These are phyloP conservation scores for Steccherinum ochraceum DNA, from an alignment of 768 basidiomycete species.

Conservation along the genomic window DNA sequence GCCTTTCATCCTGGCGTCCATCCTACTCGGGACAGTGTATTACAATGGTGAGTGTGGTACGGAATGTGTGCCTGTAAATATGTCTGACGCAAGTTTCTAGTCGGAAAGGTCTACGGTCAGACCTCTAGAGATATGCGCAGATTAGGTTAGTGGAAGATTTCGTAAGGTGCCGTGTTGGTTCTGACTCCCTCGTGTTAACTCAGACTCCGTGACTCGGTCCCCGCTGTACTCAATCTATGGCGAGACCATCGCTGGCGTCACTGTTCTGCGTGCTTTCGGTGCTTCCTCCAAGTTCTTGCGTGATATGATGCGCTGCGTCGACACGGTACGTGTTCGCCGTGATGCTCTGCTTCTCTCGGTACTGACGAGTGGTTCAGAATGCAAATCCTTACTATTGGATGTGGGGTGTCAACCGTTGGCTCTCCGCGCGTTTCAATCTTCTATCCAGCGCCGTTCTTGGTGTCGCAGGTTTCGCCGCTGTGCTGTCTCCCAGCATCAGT, in stretches of 20 bases:
- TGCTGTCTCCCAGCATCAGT: constrained; percentile 64
- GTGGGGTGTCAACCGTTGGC: constrained; percentile 93
- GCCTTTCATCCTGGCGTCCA: constrained; percentile 60
- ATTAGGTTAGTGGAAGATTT: constrained; percentile 49
- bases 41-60: constrained; percentile 50
- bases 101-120: constrained; percentile 64
- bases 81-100: constrained; percentile 37
- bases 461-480: constrained; percentile 59
- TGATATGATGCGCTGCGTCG: constrained; percentile 78
- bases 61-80: background rate
- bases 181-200: constrained; percentile 9
- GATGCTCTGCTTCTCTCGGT: background rate
- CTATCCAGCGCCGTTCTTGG: constrained; percentile 69
- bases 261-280: constrained; percentile 76
- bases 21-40: constrained; percentile 55
- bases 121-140: constrained; percentile 84
- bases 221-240: constrained; percentile 47
- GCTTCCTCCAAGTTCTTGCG: constrained; percentile 81
- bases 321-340: constrained; percentile 52
- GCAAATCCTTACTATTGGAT: constrained; percentile 84
- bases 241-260: constrained; percentile 46
- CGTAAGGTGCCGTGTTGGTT: no score
- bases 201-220: constrained; percentile 38
- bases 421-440: constrained; percentile 82
- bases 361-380: constrained; percentile 38